phyloP scores from a whole-genome alignment of 1,284 basidiomycete species.

The Melampsora americana region DNA sequence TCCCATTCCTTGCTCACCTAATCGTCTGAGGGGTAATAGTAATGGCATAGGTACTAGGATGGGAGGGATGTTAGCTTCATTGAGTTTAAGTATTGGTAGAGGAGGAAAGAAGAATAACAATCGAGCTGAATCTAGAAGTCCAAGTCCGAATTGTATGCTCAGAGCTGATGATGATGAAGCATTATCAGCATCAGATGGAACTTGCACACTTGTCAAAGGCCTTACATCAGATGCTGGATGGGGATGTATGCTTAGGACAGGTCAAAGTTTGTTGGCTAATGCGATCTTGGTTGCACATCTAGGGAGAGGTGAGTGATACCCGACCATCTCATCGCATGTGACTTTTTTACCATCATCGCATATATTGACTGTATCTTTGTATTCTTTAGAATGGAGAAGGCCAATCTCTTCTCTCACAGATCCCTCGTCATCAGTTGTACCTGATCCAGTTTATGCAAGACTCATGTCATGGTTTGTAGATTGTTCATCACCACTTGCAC shows the following conservation, averaged over 20 bases:
- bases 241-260: constrained; percentile 97
- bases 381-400: constrained; percentile 70
- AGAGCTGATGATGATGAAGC: constrained; percentile 20
- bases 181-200: not conserved
- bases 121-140: constrained; percentile 51
- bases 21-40: constrained; percentile 59
- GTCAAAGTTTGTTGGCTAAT: constrained; percentile 87
- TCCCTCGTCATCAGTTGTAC: not conserved
- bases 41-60: constrained; percentile 49
- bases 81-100: constrained; percentile 56
- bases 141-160: constrained; percentile 17
- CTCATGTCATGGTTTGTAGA: constrained; percentile 94
- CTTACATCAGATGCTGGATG: constrained; percentile 92
- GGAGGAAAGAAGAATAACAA: constrained; percentile 58
- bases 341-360: not conserved
- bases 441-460: constrained; percentile 67
- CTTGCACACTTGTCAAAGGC: constrained; percentile 60
- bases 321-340: constrained; percentile 35
- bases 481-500: constrained; percentile 77
- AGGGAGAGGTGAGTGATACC: constrained; percentile 67
- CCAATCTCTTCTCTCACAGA: constrained; percentile 58
- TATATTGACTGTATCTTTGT: not conserved
- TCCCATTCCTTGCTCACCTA: constrained; percentile 69
- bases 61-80: constrained; percentile 48
- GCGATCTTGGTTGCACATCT: constrained; percentile 77